Evolutionary conservation across 1,139 yeast genomes (phyloP), one percentile per base, ranked within the genome.

Genomic region (Suhomyces taliae): DNA sequence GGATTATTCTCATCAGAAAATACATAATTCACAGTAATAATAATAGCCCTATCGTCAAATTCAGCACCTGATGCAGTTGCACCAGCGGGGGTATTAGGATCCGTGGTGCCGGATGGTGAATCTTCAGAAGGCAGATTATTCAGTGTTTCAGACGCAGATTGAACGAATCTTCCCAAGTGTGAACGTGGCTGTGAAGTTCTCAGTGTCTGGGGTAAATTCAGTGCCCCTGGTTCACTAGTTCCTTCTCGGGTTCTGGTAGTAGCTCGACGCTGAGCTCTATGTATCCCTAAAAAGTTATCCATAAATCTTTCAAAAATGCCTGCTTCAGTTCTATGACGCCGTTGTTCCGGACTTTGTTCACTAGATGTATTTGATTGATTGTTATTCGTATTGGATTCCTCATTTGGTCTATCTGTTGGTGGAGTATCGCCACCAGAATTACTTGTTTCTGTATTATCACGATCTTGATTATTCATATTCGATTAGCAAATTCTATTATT

Each of bases 11-110:
- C 72, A 51, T 74, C 79, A 1, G 77, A 70, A 46, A 73, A 75
- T 24, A 72, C 73, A 54, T 74, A 75, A 55, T 74, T 73, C 19
- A 75, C 76, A 6, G 78, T 74, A 35, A 75, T 74, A 26, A 74
- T 63, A 32, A 74, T 73, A 31, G 78, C 70, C 6, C 56, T 46
- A 40, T 49, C 46, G 29, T 51, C 53, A 11, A 45, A 45, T 7
- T 32, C 43, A 12, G 41, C 51, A 4, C 46, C 27, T 6, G 44
- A n/a, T 14, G 38, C 36, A 8, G 43, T 34, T 34, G 37, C 37
- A 8, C 33, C 41, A 7, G 36, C 14, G 1, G 44, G 14, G 12
- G 37, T 27, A 15, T 40, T 26, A 12, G 40, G 11, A 10, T 26
- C 29, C 29, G 31, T 26, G 4, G 52, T 27, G 7, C 42, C 26